A percentile compares a stretch with the other conserved stretches of the same genome.
These are phyloP conservation scores for Lepidium aucheri DNA, from an alignment of 345 rosid species.

Conservation along the genomic window DNA sequence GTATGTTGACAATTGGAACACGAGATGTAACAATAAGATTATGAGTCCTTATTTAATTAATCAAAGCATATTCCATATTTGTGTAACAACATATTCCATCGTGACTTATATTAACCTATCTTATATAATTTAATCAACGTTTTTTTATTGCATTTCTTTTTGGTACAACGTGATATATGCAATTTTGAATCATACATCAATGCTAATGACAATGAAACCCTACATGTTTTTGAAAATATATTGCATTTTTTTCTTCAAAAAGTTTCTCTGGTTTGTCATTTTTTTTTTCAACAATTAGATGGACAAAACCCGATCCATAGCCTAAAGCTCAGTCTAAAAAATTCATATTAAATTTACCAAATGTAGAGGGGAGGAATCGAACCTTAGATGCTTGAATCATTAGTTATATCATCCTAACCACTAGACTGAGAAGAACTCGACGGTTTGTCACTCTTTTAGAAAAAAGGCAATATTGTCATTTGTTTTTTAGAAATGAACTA, in stretches of 20 bases:
- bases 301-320: too few species aligned
- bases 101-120: neutral
- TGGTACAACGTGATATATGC: neutral
- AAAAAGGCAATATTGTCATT: neutral
- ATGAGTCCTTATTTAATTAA: neutral
- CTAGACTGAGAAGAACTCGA: too few species aligned
- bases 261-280: neutral
- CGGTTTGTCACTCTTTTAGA: neutral
- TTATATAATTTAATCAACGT: neutral
- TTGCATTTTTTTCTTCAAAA: neutral
- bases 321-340: too few species aligned
- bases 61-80: constrained; percentile 5
- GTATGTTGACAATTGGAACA: constrained; percentile 2
- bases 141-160: neutral
- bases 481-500: neutral
- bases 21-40: constrained; percentile 6
- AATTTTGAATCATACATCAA: too few species aligned
- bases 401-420: too few species aligned
- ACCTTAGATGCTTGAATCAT: too few species aligned
- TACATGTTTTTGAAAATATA: neutral
- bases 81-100: constrained; percentile 7
- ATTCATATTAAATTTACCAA: too few species aligned
- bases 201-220: too few species aligned
- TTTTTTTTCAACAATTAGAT: too few species aligned
- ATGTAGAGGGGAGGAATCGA: too few species aligned